These are phyloP conservation scores for Globisporangium perplexum DNA, from an alignment of 352 stramenopile species.

Conservation along the genomic window DNA sequence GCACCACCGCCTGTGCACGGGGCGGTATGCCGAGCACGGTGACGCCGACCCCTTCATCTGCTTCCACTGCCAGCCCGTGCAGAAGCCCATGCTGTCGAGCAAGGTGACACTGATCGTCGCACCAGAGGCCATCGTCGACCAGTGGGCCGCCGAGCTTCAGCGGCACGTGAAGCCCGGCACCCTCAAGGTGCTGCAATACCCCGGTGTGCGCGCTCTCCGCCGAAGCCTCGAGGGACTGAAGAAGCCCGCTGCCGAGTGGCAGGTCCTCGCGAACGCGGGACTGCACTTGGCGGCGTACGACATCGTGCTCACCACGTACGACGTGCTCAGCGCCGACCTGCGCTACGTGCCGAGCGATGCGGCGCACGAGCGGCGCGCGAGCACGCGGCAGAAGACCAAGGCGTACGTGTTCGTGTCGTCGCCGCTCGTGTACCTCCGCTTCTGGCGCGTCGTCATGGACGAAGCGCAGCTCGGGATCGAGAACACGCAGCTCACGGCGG, in stretches of 20 bases:
- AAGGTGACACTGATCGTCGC: conserved; percentile 92
- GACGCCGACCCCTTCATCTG: conserved; percentile 35
- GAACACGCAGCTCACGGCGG: conserved; percentile 59
- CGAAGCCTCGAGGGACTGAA: conserved; percentile 14
- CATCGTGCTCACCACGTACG: conserved; percentile 91
- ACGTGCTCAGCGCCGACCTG: conserved; percentile 80
- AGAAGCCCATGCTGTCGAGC: conserved; percentile 31
- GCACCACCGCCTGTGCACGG: conserved; percentile 66
- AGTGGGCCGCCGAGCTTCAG: conserved; percentile 88
- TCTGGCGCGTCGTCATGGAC: conserved; percentile 90
- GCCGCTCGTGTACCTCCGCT: conserved; percentile 82
- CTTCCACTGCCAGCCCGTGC: conserved; percentile 47
- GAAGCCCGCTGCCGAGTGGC: conserved; percentile 44
- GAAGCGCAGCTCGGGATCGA: conserved; percentile 91
- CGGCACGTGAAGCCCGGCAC: conserved; percentile 56
- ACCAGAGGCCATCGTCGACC: conserved; percentile 84
- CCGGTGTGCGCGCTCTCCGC: conserved; percentile 46
- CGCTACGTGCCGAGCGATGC: conserved; percentile 49
- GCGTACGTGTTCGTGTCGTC: conserved; percentile 83
- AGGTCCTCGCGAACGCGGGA: conserved; percentile 37
- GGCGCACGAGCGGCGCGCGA: conserved; percentile 38
- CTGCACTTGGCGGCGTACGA: conserved; percentile 72
- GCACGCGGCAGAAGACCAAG: conserved; percentile 57
- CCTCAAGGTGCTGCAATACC: conserved; percentile 51
- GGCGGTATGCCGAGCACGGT: conserved; percentile 12